Conservation (phyloP, 352 stramenopile genomes). For the Elongisporangium senticosum region DNA sequence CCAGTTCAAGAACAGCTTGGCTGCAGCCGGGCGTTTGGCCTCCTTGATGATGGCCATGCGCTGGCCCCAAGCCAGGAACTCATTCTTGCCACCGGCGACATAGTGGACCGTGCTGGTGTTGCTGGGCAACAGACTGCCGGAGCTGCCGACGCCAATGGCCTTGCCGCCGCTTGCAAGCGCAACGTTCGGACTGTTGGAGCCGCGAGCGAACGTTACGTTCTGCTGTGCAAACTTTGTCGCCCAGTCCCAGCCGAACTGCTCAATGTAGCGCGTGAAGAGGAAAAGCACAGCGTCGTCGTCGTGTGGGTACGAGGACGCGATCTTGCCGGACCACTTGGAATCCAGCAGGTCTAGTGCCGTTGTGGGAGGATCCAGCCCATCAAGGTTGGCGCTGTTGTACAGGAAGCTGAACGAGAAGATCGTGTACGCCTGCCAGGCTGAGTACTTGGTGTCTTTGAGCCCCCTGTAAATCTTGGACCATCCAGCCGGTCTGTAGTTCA, state of each 20-base stretch:
- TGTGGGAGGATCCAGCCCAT: constrained; percentile 8
- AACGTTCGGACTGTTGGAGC: constrained; percentile 12
- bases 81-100: constrained; percentile 14
- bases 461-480: constrained; percentile 46
- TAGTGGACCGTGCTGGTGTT: constrained; percentile 12
- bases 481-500: constrained; percentile 45
- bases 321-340: constrained; percentile 24
- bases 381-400: constrained; percentile 20
- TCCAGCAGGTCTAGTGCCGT: constrained; percentile 24
- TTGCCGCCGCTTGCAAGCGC: constrained; percentile 10
- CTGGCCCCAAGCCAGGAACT: constrained; percentile 25
- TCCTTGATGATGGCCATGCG: constrained; percentile 25
- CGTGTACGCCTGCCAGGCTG: constrained; percentile 30
- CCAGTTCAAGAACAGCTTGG: constrained; percentile 19
- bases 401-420: constrained; percentile 37
- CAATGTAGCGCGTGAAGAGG: constrained; percentile 32
- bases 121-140: neutral
- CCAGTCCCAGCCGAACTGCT: constrained; percentile 39
- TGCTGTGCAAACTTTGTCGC: constrained; percentile 16
- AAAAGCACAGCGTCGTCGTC: constrained; percentile 48
- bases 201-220: constrained; percentile 18
- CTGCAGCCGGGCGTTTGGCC: constrained; percentile 17
- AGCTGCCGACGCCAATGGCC: constrained; percentile 15
- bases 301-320: constrained; percentile 41
- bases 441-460: constrained; percentile 22